Conservation (phyloP, 2,329 filamentous ascomycete species). For the Paecilomyces fulvus region DNA sequence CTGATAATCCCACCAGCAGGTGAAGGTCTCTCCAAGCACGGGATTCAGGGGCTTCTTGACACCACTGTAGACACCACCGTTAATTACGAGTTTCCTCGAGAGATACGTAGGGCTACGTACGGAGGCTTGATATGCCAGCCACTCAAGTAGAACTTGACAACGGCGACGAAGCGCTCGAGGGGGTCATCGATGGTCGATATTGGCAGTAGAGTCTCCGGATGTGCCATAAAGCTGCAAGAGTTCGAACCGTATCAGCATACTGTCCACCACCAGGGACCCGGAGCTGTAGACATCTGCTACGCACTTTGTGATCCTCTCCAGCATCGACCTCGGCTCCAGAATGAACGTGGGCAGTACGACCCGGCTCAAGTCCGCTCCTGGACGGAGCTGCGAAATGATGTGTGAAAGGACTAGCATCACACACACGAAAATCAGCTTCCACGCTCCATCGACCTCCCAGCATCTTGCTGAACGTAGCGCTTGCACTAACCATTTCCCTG, state of each 20-base stretch:
- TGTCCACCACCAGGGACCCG: background rate
- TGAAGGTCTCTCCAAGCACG: slow-evolving; percentile 88
- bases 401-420: slow-evolving; percentile 69
- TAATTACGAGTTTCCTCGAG: background rate
- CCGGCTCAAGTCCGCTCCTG: slow-evolving; percentile 87
- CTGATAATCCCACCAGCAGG: slow-evolving; percentile 88
- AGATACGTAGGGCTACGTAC: slow-evolving; percentile 45
- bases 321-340: slow-evolving; percentile 92
- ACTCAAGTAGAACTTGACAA: slow-evolving; percentile 96
- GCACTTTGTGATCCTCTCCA: slow-evolving; percentile 97
- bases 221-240: slow-evolving; percentile 83
- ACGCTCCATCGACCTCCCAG: background rate
- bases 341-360: slow-evolving; percentile 97
- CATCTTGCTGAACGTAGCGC: background rate
- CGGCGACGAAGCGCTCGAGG: slow-evolving; percentile 78
- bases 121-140: slow-evolving; percentile 98
- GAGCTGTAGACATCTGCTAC: slow-evolving; percentile 21
- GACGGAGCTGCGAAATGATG: slow-evolving; percentile 93
- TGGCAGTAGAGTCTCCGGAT: slow-evolving; percentile 87
- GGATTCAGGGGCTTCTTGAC: slow-evolving; percentile 98
- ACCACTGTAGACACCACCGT: slow-evolving; percentile 49
- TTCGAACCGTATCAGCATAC: slow-evolving; percentile 14
- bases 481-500: slow-evolving; percentile 75
- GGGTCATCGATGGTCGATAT: slow-evolving; percentile 86
- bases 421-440: slow-evolving; percentile 8